Evolutionary conservation across 306 rosid species (phyloP), one percentile per base, ranked within the genome.

Genomic region (Ormosia semicastrata): DNA sequence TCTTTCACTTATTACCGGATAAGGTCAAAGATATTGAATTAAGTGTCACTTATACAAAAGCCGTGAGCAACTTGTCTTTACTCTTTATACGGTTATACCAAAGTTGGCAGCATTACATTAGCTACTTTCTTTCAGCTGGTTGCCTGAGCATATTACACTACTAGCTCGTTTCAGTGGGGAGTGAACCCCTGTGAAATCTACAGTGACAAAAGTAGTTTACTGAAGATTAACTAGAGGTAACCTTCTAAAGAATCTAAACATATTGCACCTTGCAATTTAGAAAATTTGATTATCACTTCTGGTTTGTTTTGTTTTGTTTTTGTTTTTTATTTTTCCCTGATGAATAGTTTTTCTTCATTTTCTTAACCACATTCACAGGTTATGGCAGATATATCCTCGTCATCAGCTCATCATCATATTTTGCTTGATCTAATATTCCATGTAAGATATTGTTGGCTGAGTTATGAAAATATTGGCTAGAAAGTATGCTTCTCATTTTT

Each of bases 161-260:
- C 96, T 95, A 6, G 99, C 99, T 75, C 94, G 92, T 53, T 93
- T 95, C 79, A 89, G 90, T 34, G 94, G 95, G 81, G 99, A 93
- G 41, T 37, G 40, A 37, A 37, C 40, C 40, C 93, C 96, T 13
- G 89, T 89, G 75, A 91, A 88, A 81, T 81, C 90, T 50, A 87
- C 92, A 0, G 96, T 91, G 64, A 91, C 93, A 33, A 91, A 91
- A 86, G 93, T 93, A 24, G 88, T 91, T 91, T 58, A 89, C 84
- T 29, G 93, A 88, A 80, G 96, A 91, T 81, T 93, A 91, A 86
- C 87, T 91, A 10, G 96, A 91, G 96, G 96, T 87, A 81, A 62
- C 58, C 33, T n/a, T 36, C 9, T 44, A 37, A 50, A 50, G 29
- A 3, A 49, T 0, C 7, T 17, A 49, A 66, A 65, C 53, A 65